Evolutionary conservation across 192 early-diverging fungal species (phyloP).

Genomic region (Podila verticillata): DNA sequence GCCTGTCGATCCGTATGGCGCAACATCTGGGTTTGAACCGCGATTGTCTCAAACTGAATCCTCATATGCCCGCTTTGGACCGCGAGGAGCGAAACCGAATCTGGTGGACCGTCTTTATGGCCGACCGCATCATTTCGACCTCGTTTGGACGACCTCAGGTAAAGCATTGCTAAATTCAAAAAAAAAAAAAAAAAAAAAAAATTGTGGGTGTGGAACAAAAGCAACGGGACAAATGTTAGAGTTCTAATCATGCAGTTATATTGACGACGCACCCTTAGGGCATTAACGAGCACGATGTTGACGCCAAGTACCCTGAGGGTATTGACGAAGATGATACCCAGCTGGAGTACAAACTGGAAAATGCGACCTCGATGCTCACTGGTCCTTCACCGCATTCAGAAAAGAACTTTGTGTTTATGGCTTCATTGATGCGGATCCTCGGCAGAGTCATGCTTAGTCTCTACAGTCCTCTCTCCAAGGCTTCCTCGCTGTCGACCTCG

Average conservation of each 20-base stretch:
- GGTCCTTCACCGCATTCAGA: slow-evolving; percentile 31
- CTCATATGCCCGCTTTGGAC: slow-evolving; percentile 49
- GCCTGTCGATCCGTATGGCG: slow-evolving; percentile 64
- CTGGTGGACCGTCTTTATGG: slow-evolving; percentile 83
- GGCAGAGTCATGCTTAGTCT: slow-evolving; percentile 61
- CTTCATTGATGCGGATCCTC: slow-evolving; percentile 59
- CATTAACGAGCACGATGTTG: slow-evolving; percentile 65
- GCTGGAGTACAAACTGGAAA: slow-evolving; percentile 25
- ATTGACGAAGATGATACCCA: slow-evolving; percentile 42
- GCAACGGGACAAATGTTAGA: too few species aligned
- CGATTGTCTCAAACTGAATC: slow-evolving; percentile 53
- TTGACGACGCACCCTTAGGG: slow-evolving; percentile 18
- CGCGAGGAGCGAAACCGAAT: slow-evolving; percentile 70
- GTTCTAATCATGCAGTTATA: too few species aligned
- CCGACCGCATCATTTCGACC: slow-evolving; percentile 72
- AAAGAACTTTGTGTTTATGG: slow-evolving; percentile 43
- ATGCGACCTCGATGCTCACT: slow-evolving; percentile 18
- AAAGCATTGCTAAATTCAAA: slow-evolving; percentile 20
- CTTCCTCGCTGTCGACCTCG: slow-evolving; percentile 22
- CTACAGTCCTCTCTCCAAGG: slow-evolving; percentile 55
- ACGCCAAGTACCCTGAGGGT: slow-evolving; percentile 61
- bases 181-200: neutral
- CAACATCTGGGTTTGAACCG: slow-evolving; percentile 69
- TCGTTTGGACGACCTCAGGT: slow-evolving; percentile 73
- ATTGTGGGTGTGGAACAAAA: neutral